Base-by-base conservation (phyloP, 1,284 basidiomycete species). In the Moesziomyces globuligerus region DNA sequence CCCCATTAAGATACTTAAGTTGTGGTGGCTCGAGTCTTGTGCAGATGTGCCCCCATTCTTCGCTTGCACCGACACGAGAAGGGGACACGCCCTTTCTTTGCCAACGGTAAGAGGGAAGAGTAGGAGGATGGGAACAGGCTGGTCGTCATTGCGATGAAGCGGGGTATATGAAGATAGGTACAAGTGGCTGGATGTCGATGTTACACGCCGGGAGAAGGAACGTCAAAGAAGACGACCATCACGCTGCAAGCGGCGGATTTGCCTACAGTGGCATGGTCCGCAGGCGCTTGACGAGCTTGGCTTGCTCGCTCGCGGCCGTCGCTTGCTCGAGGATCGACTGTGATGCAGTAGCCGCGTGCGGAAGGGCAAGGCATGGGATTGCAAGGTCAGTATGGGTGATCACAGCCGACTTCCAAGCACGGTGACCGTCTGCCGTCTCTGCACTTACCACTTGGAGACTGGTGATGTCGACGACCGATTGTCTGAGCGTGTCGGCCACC, bases 271-370 rank as follows among this genome's bases (percentile, higher is more conserved):
- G 67, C 67, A 64, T 70, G 8, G 67, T 59, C 6, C 67, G 59
- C 28, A 70, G 37, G 20, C 67, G 67, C 54, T 70, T 70, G 52
- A 70, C 60, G 18, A 70, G 48, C 38, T 57, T 64, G 28, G 55
- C 67, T 34, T 70, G 67, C 29, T 64, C 67, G 46, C 36, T 59
- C 36, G 67, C 67, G 18, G 67, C 67, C 21, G 67, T 70, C 8
- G 67, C 67, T 56, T 70, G 67, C 45, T 70, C 67, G 21, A 70
- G 36, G 8, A 70, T 70, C 7, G 67, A 70, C 60, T 67, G 48
- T 34, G 32, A 7, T n/a, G 32, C n/a, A n/a, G n/a, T 49, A 24
- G 17, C 28, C 15, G 4, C 13, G 18, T 3, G 28, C 18, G 4
- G 13, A 8, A 8, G 13, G 13, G 7, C 4, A 17, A 36, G 48